Base-by-base conservation (phyloP, 495 filamentous ascomycete genomes). In the Aspergillus baeticus region DNA sequence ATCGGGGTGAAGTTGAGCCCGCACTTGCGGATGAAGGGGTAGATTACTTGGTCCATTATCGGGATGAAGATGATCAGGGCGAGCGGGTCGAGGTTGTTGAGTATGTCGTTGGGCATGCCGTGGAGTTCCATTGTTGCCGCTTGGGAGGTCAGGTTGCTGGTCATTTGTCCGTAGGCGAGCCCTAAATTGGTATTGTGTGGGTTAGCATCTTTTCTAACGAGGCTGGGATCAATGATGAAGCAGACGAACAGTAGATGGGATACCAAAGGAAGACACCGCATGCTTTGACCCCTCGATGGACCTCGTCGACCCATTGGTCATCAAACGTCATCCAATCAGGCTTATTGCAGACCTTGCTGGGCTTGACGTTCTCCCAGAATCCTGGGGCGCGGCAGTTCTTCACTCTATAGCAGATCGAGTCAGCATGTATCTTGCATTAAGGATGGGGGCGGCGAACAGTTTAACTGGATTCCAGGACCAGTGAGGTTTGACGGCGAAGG, bases 71-170 rank as follows among this genome's bases (percentile, higher is more conserved):
- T 76, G 64, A 91, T 84, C 61, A 90, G 80, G 10, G 82, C 71
- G 22, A 92, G 71, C 4, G 88, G 81, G 68, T 91, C 84, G 63
- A 91, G 79, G 72, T 89, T 91, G 62, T 69, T 69, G 62, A 90
- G 80, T 39, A 90, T 78, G 51, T 91, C 88, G 72, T 92, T 92
- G 31, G 80, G 80, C 14, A 77, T 71, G 34, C 80, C 77, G 61
- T 81, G 69, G 4, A 77, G 68, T 6, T 68, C 37, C 78, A 83
- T 80, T 22, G 74, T 71, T 20, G 71, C 70, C 6, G 78, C 77
- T 59, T 76, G 81, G 0, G 81, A 74, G 22, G 80, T 77, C 31
- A 92, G 69, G 71, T 90, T 91, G 75, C 82, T 84, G 61, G 73
- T 83, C 63, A 75, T 74, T 58, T 83, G 79, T 29, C 71, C 71